Percentiles rank a stretch among this genome's conserved stretches.
Evolutionary conservation across 2,329 filamentous ascomycete genomes (phyloP).

Genomic region (Ceratocystis eucalypticola): DNA sequence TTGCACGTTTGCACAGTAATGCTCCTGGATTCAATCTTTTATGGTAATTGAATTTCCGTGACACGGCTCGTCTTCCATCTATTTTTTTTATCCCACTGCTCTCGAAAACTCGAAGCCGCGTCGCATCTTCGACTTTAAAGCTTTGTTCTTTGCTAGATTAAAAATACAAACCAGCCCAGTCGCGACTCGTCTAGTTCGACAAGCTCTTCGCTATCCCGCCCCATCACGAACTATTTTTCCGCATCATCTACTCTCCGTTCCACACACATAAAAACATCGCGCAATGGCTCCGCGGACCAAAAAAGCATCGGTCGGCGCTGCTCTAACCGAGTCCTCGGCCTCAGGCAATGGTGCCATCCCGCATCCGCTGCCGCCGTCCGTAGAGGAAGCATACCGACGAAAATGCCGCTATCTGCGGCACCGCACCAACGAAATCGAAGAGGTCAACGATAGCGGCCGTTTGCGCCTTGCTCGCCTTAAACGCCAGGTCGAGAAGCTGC

Average conservation of each 20-base stretch:
- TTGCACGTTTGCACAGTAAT: not conserved
- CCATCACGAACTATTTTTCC: not conserved
- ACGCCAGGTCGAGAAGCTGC: conserved; percentile 80
- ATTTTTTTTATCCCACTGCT: not conserved
- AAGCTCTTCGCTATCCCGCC: not conserved
- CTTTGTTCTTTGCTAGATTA: not conserved
- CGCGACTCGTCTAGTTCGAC: no score
- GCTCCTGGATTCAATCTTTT: not conserved
- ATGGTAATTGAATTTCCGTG: not conserved
- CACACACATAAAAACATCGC: not conserved
- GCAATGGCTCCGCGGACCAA: conserved; percentile 19
- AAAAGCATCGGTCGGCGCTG: conserved; percentile 6
- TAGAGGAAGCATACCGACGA: conserved; percentile 87
- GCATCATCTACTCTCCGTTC: not conserved
- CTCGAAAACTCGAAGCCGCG: not conserved
- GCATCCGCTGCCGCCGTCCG: conserved; percentile 63
- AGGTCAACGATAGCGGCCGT: conserved; percentile 73
- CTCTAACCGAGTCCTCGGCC: conserved; percentile 13
- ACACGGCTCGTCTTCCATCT: not conserved
- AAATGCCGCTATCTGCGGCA: conserved; percentile 94
- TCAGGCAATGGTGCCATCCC: conserved; percentile 35
- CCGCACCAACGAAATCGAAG: conserved; percentile 80
- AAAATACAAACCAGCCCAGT: no score
- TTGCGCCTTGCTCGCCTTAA: conserved; percentile 66
- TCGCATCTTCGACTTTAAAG: not conserved